Evolutionary conservation across 1,284 basidiomycete genomes (phyloP).

Genomic region (Puccinia novopanici): DNA sequence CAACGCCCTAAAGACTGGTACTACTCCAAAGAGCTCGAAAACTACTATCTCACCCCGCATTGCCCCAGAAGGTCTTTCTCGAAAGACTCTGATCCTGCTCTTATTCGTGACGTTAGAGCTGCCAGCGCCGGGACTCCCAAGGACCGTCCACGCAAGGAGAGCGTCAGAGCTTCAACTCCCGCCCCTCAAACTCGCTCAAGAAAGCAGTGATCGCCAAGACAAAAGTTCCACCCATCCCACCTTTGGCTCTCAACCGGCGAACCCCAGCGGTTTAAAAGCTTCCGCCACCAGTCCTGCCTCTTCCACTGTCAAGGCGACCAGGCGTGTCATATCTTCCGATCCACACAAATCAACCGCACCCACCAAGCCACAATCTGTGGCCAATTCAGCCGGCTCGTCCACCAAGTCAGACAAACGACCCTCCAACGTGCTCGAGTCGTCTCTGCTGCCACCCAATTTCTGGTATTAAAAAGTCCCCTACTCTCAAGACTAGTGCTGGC

Average conservation of each 20-base stretch:
- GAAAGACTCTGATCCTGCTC: not conserved
- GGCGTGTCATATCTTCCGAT: slow-evolving; percentile 25
- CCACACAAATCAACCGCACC: not conserved
- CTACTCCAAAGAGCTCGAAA: not conserved
- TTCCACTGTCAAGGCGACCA: not conserved
- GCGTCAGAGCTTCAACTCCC: not conserved
- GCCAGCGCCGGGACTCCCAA: not conserved
- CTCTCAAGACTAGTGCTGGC: not conserved
- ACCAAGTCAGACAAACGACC: slow-evolving; percentile 20
- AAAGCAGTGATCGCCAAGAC: slow-evolving; percentile 11
- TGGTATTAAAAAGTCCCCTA: slow-evolving; percentile 18
- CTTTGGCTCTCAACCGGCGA: slow-evolving; percentile 23
- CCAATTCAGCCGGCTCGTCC: not conserved
- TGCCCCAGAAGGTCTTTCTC: not conserved
- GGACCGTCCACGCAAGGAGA: not conserved
- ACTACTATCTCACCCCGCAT: not conserved
- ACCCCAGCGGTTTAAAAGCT: not conserved
- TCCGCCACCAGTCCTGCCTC: not conserved
- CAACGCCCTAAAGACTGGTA: not conserved
- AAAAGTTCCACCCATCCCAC: slow-evolving; percentile 12
- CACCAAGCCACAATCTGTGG: not conserved
- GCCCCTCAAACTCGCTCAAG: not conserved
- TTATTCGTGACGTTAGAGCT: not conserved
- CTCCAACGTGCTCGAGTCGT: slow-evolving; percentile 26
- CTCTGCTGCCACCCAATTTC: slow-evolving; percentile 39